These are phyloP conservation scores for Colletotrichum tofieldiae DNA, from an alignment of 2,329 filamentous ascomycete genomes.

Conservation along the genomic window DNA sequence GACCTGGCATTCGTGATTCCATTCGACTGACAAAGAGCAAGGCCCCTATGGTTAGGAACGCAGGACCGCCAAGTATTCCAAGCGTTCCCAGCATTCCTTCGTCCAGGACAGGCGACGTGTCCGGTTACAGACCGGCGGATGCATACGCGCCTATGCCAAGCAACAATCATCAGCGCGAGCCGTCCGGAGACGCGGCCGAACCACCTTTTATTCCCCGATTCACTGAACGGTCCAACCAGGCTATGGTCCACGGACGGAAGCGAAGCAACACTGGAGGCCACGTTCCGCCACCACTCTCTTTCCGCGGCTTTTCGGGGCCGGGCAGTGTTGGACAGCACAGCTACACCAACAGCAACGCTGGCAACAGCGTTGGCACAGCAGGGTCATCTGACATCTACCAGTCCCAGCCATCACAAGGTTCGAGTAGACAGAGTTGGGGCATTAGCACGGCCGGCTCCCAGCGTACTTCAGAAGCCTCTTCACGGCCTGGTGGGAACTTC, in stretches of 20 bases:
- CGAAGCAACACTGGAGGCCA: slow-evolving; percentile 90
- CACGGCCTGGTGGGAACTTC: slow-evolving; percentile 71
- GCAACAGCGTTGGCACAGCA: slow-evolving; percentile 70
- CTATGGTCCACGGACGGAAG: slow-evolving; percentile 80
- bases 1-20: slow-evolving; percentile 83
- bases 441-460: slow-evolving; percentile 63
- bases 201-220: slow-evolving; percentile 82
- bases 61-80: slow-evolving; percentile 67
- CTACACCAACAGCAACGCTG: slow-evolving; percentile 70
- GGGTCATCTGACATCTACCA: slow-evolving; percentile 75
- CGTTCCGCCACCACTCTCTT: slow-evolving; percentile 77
- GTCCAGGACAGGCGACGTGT: slow-evolving; percentile 54
- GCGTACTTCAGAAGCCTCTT: slow-evolving; percentile 71
- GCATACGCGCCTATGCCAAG: slow-evolving; percentile 53
- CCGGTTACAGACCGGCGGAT: slow-evolving; percentile 58
- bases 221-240: slow-evolving; percentile 68
- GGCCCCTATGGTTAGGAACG: slow-evolving; percentile 55
- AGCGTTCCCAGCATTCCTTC: slow-evolving; percentile 62
- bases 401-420: slow-evolving; percentile 65
- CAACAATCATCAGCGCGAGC: slow-evolving; percentile 63
- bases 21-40: slow-evolving; percentile 89
- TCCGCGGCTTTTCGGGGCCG: slow-evolving; percentile 83
- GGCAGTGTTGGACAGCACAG: slow-evolving; percentile 60
- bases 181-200: slow-evolving; percentile 75
- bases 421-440: slow-evolving; percentile 57